Conservation (phyloP, 139 green algal species). For the Chlorella sorokiniana region DNA sequence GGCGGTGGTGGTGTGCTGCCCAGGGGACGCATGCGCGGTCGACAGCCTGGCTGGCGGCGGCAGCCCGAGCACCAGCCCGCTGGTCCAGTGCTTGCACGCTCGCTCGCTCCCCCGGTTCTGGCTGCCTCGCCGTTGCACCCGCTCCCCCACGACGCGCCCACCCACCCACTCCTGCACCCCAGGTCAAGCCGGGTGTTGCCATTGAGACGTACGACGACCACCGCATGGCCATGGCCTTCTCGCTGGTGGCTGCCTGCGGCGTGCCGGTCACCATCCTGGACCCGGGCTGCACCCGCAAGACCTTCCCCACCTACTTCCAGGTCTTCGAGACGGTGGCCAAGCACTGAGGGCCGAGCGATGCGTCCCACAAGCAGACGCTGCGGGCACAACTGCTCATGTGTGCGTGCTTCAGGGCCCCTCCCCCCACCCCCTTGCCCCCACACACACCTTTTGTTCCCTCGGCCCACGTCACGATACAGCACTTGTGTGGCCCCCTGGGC, state of each 20-base stretch:
- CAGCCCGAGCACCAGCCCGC: neutral
- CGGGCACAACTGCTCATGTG: too few species aligned
- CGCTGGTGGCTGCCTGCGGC: conserved; percentile 75
- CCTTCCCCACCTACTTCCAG: conserved; percentile 91
- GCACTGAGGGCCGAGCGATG: neutral
- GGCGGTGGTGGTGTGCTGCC: neutral
- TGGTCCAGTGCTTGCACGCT: neutral
- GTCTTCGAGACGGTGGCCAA: conserved; percentile 27
- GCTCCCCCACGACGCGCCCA: too few species aligned
- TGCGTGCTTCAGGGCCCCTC: too few species aligned
- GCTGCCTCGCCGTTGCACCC: neutral
- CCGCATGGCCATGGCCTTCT: conserved; percentile 96
- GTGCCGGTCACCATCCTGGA: conserved; percentile 81
- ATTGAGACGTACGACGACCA: conserved; percentile 88
- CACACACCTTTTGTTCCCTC: too few species aligned
- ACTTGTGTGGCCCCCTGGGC: too few species aligned
- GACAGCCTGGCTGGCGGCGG: neutral
- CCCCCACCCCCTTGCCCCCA: too few species aligned
- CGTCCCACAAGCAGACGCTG: neutral
- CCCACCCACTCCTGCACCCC: neutral
- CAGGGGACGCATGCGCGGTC: too few species aligned
- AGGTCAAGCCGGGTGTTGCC: conserved; percentile 1
- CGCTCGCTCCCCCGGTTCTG: neutral
- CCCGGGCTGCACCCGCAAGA: conserved; percentile 92
- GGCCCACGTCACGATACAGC: too few species aligned